phyloP scores from a whole-genome alignment of 2,329 filamentous ascomycete species.

The Biscogniauxia sp. region DNA sequence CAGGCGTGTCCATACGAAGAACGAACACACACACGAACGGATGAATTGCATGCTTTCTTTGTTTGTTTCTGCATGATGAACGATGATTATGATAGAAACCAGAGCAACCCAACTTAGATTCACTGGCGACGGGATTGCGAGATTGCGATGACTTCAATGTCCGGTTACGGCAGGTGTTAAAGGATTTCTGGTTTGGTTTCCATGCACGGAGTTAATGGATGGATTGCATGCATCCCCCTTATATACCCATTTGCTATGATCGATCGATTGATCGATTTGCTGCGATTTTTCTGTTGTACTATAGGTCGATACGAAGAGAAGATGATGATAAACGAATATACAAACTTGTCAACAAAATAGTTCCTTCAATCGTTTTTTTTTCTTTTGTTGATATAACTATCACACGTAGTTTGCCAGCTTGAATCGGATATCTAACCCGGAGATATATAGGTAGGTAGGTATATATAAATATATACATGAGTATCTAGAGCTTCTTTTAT shows the following conservation, averaged over 20 bases:
- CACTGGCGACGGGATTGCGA: neutral
- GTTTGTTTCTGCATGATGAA: neutral
- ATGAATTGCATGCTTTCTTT: too few relatives aligned
- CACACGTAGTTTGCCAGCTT: too few relatives aligned
- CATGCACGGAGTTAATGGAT: slow-evolving; percentile 9
- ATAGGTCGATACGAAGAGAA: slow-evolving; percentile 3
- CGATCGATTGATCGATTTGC: too few relatives aligned
- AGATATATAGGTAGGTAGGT: too few relatives aligned
- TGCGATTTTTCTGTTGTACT: slow-evolving; percentile 1
- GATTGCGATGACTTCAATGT: neutral
- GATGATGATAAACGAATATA: slow-evolving; percentile 1
- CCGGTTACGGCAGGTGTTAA: neutral
- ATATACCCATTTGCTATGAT: slow-evolving; percentile 15
- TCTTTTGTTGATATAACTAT: too few relatives aligned
- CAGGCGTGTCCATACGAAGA: slow-evolving; percentile 10
- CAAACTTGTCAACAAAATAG: too few relatives aligned
- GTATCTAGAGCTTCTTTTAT: too few relatives aligned
- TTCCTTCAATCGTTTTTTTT: too few relatives aligned
- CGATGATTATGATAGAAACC: neutral
- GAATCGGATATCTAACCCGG: too few relatives aligned
- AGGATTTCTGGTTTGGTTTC: too few relatives aligned
- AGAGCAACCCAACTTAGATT: neutral
- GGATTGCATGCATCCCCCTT: neutral
- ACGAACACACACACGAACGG: neutral
- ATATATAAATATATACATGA: too few relatives aligned